phyloP scores from a whole-genome alignment of 495 filamentous ascomycete genomes.

The Neurospora sublineolata region DNA sequence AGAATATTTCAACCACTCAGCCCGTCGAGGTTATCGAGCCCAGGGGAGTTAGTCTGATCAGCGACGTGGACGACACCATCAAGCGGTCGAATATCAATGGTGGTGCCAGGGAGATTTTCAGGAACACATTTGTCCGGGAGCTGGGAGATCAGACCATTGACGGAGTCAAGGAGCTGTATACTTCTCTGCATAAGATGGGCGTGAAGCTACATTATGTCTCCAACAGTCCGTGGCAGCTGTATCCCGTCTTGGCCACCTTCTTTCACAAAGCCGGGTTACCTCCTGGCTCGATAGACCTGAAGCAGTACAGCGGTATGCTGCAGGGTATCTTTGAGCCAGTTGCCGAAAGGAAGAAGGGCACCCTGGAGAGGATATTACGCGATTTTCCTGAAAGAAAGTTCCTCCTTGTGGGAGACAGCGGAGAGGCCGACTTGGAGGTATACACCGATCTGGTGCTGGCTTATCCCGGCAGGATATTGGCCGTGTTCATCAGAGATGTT shows the following conservation, averaged over 20 bases:
- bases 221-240: conserved; percentile 93
- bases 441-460: conserved; percentile 85
- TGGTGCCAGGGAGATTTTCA: conserved; percentile 86
- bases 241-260: conserved; percentile 71
- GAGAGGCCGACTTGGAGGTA: conserved; percentile 92
- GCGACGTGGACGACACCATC: conserved; percentile 95
- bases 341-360: conserved; percentile 81
- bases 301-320: conserved; percentile 89
- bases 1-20: conserved; percentile 68
- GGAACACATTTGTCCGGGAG: conserved; percentile 87
- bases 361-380: conserved; percentile 68
- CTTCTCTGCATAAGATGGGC: conserved; percentile 58
- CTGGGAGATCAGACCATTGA: conserved; percentile 67
- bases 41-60: conserved; percentile 83
- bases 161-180: conserved; percentile 87
- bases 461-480: conserved; percentile 69
- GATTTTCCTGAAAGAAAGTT: conserved; percentile 90
- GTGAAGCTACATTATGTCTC: conserved; percentile 86
- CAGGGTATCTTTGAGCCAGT: conserved; percentile 98
- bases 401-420: conserved; percentile 86
- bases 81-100: conserved; percentile 84
- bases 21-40: conserved; percentile 65
- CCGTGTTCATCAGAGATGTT: conserved; percentile 86
- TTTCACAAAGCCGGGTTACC: conserved; percentile 74
- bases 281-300: conserved; percentile 81